Evolutionary conservation across 495 filamentous ascomycete species (phyloP).

Genomic region (Penicillium salamii): DNA sequence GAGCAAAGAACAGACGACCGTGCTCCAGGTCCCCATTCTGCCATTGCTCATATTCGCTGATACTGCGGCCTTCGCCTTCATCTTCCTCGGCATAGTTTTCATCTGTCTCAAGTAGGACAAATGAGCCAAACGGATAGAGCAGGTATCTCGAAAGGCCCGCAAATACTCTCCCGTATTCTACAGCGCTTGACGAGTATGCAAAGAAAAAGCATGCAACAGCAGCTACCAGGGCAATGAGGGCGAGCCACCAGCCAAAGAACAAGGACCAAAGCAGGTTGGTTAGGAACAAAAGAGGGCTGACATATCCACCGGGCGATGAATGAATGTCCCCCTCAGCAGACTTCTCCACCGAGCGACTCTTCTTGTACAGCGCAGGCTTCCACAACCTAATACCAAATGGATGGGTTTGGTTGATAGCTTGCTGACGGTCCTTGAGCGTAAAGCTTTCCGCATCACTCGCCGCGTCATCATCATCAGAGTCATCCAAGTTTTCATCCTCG

Average conservation of each 20-base stretch:
- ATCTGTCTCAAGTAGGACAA: conserved; percentile 87
- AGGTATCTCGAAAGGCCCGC: conserved; percentile 82
- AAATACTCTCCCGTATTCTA: conserved; percentile 83
- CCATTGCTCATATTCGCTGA: conserved; percentile 99
- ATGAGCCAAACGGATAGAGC: conserved; percentile 95
- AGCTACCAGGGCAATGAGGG: conserved; percentile 67
- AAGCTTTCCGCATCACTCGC: conserved; percentile 78
- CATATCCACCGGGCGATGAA: conserved; percentile 84
- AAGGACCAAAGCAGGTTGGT: conserved; percentile 91
- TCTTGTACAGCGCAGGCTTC: conserved; percentile 99
- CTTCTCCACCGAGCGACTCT: conserved; percentile 91
- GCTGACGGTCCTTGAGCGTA: conserved; percentile 83
- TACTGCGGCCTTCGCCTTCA: conserved; percentile 97
- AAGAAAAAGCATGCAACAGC: conserved; percentile 77
- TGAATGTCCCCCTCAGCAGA: conserved; percentile 97
- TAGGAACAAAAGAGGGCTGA: conserved; percentile 76
- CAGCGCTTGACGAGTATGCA: conserved; percentile 71
- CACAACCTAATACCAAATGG: conserved; percentile 98
- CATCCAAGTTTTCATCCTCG: conserved; percentile 26
- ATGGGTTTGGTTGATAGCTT: conserved; percentile 98
- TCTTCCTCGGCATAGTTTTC: conserved; percentile 95
- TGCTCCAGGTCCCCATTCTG: conserved; percentile 96
- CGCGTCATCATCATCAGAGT: conserved; percentile 49
- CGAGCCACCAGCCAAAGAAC: conserved; percentile 97
- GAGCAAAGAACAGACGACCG: conserved; percentile 93